Evolutionary conservation across 768 basidiomycete species (phyloP).

Genomic region (Megacollybia marginata): DNA sequence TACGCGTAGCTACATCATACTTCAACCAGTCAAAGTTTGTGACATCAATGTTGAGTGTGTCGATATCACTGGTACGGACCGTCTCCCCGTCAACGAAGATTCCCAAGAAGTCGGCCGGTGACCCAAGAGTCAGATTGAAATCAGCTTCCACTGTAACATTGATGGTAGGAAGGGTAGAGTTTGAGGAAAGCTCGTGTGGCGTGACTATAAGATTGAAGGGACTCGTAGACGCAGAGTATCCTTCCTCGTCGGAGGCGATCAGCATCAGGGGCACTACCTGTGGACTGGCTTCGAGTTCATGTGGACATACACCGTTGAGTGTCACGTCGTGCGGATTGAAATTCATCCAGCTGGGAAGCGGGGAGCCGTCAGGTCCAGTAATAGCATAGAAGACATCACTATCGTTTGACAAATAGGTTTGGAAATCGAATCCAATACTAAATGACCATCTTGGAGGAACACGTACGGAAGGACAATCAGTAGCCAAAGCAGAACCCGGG

Average conservation of each 20-base stretch:
- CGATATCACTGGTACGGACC: slow-evolving; percentile 54
- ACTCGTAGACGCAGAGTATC: slow-evolving; percentile 54
- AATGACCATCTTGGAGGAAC: slow-evolving; percentile 85
- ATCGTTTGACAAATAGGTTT: slow-evolving; percentile 43
- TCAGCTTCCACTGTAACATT: slow-evolving; percentile 58
- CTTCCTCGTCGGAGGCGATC: slow-evolving; percentile 65
- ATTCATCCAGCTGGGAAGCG: slow-evolving; percentile 66
- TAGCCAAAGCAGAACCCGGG: slow-evolving; percentile 48
- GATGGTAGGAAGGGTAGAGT: slow-evolving; percentile 49
- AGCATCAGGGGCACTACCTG: slow-evolving; percentile 46
- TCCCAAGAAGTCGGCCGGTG: slow-evolving; percentile 53
- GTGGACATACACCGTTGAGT: slow-evolving; percentile 72
- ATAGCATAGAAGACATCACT: slow-evolving; percentile 56
- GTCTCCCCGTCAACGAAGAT: slow-evolving; percentile 55
- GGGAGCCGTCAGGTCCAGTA: slow-evolving; percentile 56
- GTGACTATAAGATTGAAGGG: slow-evolving; percentile 65
- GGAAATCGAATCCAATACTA: slow-evolving; percentile 72
- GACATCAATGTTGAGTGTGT: slow-evolving; percentile 49
- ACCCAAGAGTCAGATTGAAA: slow-evolving; percentile 45
- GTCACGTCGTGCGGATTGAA: slow-evolving; percentile 67
- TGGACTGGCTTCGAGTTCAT: slow-evolving; percentile 29
- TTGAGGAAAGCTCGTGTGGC: slow-evolving; percentile 55
- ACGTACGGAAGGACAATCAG: slow-evolving; percentile 49
- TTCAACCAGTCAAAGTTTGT: slow-evolving; percentile 51
- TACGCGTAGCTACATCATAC: slow-evolving; percentile 48